These are phyloP conservation scores for Ceratonia siliqua DNA, from an alignment of 306 rosid genomes.

Conservation along the genomic window DNA sequence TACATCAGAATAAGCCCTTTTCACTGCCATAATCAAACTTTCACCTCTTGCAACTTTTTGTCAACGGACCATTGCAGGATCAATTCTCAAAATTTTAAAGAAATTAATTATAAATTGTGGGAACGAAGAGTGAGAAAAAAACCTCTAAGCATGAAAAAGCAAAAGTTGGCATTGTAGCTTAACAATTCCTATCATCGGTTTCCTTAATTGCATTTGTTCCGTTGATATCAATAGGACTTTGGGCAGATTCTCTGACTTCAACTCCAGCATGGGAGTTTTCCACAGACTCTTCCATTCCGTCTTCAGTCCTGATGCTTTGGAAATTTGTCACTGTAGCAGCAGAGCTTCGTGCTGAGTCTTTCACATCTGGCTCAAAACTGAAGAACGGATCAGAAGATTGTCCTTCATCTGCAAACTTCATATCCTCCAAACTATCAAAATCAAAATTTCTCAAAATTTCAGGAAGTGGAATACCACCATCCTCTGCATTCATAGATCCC, in stretches of 20 bases:
- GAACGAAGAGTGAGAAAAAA: conserved; percentile 34
- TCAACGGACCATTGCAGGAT: conserved; percentile 18
- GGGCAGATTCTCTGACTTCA: conserved; percentile 42
- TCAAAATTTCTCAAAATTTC: conserved; percentile 61
- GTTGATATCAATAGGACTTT: conserved; percentile 29
- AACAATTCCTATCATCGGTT: conserved; percentile 35
- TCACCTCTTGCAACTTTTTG: conserved; percentile 10
- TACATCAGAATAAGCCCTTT: conserved; percentile 26
- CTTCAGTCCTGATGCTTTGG: conserved; percentile 35
- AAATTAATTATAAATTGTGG: neutral
- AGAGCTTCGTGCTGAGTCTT: conserved; percentile 45
- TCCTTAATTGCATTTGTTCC: conserved; percentile 33
- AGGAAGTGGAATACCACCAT: conserved; percentile 55
- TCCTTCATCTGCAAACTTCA: conserved; percentile 49
- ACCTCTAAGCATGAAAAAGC: conserved; percentile 52
- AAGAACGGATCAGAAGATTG: conserved; percentile 48
- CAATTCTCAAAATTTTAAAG: neutral
- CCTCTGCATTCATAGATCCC: conserved; percentile 63
- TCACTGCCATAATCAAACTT: conserved; percentile 5
- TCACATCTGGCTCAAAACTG: conserved; percentile 51
- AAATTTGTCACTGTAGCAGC: conserved; percentile 40
- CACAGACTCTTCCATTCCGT: conserved; percentile 33
- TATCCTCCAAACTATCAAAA: conserved; percentile 49
- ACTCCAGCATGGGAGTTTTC: conserved; percentile 36
- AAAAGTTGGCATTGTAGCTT: conserved; percentile 41